Conservation (phyloP, 768 basidiomycete species). For the Rhizopogon salebrosus region DNA sequence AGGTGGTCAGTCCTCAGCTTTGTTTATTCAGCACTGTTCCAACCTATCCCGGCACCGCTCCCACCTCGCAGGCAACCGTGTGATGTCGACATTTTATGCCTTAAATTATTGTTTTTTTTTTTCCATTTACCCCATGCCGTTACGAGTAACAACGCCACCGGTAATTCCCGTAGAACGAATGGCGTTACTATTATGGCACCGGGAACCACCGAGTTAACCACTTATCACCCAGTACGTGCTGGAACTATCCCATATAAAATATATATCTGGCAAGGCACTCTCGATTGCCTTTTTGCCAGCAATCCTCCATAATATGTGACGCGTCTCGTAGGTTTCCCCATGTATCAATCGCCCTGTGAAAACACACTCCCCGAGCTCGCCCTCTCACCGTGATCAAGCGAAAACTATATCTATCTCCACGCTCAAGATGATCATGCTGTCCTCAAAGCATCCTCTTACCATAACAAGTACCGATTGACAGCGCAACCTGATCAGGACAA, state of each 20-base stretch:
- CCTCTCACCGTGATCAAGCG: neutral
- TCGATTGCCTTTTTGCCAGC: no score
- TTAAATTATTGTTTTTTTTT: no score
- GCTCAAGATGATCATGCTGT: neutral
- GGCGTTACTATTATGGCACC: neutral
- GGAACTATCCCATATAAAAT: no score
- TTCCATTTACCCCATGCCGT: neutral
- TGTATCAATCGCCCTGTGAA: neutral
- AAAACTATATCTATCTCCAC: neutral
- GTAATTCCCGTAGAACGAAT: slow-evolving; percentile 11
- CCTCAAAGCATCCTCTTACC: neutral
- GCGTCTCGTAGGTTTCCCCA: no score
- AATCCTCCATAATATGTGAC: no score
- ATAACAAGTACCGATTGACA: neutral
- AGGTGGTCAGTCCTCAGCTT: neutral
- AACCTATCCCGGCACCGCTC: neutral
- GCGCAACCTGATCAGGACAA: neutral
- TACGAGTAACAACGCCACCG: slow-evolving; percentile 24
- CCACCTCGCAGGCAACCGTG: neutral
- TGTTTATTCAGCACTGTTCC: neutral
- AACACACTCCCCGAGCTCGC: neutral
- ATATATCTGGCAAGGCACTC: no score
- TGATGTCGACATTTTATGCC: neutral
- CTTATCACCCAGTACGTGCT: slow-evolving; percentile 2
- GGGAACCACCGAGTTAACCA: neutral